phyloP scores from a whole-genome alignment of 1,284 basidiomycete species.

The Sporisorium reilianum region DNA sequence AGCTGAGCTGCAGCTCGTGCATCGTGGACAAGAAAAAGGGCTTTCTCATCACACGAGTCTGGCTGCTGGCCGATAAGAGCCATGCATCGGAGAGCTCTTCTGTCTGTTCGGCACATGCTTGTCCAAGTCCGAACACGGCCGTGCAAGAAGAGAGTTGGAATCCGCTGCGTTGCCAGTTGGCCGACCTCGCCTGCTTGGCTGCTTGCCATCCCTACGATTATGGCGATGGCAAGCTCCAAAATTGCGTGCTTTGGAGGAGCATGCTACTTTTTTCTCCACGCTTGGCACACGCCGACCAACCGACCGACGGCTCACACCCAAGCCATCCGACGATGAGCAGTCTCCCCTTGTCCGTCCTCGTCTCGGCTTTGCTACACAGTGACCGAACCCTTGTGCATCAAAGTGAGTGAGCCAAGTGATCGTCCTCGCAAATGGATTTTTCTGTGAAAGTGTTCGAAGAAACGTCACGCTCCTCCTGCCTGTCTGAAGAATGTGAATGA shows the following conservation, averaged over 20 bases:
- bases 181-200: no score
- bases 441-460: background rate
- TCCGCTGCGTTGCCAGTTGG: background rate
- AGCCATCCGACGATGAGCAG: background rate
- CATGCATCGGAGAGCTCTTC: no score
- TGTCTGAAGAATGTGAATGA: no score
- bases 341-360: background rate
- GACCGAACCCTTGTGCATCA: background rate
- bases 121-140: background rate
- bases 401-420: background rate
- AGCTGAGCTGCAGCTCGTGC: conserved; percentile 17
- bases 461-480: background rate
- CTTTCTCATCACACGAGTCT: conserved; percentile 2
- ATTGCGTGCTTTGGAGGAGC: conserved; percentile 21
- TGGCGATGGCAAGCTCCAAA: conserved; percentile 20
- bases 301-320: conserved; percentile 1
- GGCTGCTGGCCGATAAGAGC: background rate
- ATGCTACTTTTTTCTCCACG: conserved; percentile 14
- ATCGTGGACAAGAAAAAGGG: conserved; percentile 16
- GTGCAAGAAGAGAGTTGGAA: background rate
- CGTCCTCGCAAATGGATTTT: conserved; percentile 1
- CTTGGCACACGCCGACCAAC: conserved; percentile 8
- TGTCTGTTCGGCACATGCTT: no score
- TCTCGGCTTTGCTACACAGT: conserved; percentile 1
- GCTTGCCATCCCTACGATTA: no score